Evolutionary conservation across 78 protist genomes (phyloP), one percentile per base, ranked within the genome.

Genomic region (Cavenderia fasciculata): DNA sequence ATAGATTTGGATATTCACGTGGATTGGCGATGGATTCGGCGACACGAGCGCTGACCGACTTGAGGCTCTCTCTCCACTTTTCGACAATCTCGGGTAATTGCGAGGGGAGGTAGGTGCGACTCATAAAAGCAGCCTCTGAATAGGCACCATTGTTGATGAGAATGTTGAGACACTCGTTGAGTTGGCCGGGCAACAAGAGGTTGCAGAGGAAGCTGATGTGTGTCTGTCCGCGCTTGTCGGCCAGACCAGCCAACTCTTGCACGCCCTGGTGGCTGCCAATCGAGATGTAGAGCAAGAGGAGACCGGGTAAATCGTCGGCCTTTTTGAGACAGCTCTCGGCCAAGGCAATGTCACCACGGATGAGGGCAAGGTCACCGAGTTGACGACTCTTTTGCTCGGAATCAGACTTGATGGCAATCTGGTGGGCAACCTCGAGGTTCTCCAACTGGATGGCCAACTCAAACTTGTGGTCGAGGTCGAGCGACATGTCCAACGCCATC

Each of bases 41-140:
- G 34, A 86, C 87, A 44, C 69, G 47, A 4, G 85, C 59, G 19
- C 82, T 91, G 21, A 74, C 69, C 2, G 36, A n/a, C 69, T 75
- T 68, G 16, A 91, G 61, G 33, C 36, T 47, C 52, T 70, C 87
- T 36, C 46, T 49, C 94, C 94, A 91, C 38, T 49, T 73, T 56
- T 66, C 73, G 2, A 91, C 90, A 46, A 82, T 47, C 10, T 54
- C 52, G 5, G 94, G 62, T 5, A 91, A 41, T 29, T 54, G 44
- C 1, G 87, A 74, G 44, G 95, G 96, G 6, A 40, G 4, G 68
- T 97, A 98, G 11, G 98, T 97, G 52, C 98, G 94, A 4, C 99
- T 96, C 59, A 97, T 86, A 89, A 98, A 94, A 31, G 97, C 95
- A 0, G 99, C 99, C 54, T 97, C 98, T 29, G 99, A 78, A 38